These are phyloP conservation scores for Climacium dendroides DNA, from an alignment of 225 moss, liverwort and hornwort species.

Conservation along the genomic window DNA sequence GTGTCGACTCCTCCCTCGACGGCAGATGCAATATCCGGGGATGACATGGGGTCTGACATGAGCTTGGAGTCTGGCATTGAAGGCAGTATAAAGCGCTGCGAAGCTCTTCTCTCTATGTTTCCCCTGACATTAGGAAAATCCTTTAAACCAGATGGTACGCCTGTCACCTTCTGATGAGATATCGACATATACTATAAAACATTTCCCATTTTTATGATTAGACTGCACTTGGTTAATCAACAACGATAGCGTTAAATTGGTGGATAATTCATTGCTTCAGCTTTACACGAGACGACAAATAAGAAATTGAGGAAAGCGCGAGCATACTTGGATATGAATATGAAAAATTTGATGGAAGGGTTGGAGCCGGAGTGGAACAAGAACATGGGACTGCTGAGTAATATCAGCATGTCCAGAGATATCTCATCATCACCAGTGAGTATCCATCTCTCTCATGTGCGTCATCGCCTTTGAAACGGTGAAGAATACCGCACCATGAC, in stretches of 20 bases:
- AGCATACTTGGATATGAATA: constrained; percentile 12
- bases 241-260: not conserved
- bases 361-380: constrained; percentile 36
- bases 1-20: not conserved
- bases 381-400: constrained; percentile 36
- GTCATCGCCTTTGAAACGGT: not conserved
- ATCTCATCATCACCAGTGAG: constrained; percentile 27
- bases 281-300: constrained; percentile 8
- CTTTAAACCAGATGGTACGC: not conserved
- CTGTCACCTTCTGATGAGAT: not conserved
- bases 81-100: constrained; percentile 42
- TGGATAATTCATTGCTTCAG: not conserved
- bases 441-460: not conserved
- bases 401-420: constrained; percentile 24
- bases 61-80: constrained; percentile 31
- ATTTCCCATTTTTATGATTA: not conserved
- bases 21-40: constrained; percentile 3
- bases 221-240: not conserved
- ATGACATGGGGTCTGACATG: constrained; percentile 3
- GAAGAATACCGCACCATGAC: not conserved
- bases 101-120: constrained; percentile 28
- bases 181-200: not conserved
- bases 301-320: constrained; percentile 8
- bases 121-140: constrained; percentile 18
- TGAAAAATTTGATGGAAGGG: constrained; percentile 19